Evolutionary conservation across 768 basidiomycete genomes (phyloP).

Genomic region (Auricularia sp.): DNA sequence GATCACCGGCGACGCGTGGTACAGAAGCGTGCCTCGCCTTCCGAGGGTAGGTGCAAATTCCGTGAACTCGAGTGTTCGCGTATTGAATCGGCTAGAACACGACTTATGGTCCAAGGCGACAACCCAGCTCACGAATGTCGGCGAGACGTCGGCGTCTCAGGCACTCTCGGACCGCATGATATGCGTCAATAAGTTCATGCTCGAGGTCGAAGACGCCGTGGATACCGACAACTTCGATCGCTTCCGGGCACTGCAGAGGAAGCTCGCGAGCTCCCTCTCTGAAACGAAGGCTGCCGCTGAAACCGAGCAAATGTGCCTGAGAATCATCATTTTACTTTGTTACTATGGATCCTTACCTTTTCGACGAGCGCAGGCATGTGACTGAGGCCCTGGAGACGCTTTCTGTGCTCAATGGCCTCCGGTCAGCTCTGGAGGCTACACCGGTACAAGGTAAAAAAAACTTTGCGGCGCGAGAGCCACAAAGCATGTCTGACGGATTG

Average conservation of each 20-base stretch:
- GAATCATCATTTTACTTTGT: too few relatives aligned
- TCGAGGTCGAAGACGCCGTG: background rate
- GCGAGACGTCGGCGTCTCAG: background rate
- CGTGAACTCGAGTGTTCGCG: slow-evolving; percentile 4
- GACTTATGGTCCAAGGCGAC: slow-evolving; percentile 68
- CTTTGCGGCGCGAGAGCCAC: too few relatives aligned
- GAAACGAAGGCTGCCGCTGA: background rate
- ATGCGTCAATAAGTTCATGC: background rate
- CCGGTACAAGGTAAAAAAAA: background rate
- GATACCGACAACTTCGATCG: background rate
- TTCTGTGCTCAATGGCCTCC: background rate
- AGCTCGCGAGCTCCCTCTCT: background rate
- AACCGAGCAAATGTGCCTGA: background rate
- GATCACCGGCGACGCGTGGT: slow-evolving; percentile 48
- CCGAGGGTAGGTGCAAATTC: slow-evolving; percentile 48
- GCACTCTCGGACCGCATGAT: background rate
- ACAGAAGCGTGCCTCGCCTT: slow-evolving; percentile 55
- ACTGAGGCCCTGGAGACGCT: background rate
- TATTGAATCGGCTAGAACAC: slow-evolving; percentile 40
- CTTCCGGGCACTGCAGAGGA: background rate
- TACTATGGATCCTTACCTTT: too few relatives aligned
- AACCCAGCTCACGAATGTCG: slow-evolving; percentile 43
- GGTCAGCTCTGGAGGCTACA: background rate
- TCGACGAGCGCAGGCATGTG: background rate
- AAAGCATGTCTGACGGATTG: too few relatives aligned